phyloP scores from a whole-genome alignment of 2,329 filamentous ascomycete genomes.

The Penicillium sp. region DNA sequence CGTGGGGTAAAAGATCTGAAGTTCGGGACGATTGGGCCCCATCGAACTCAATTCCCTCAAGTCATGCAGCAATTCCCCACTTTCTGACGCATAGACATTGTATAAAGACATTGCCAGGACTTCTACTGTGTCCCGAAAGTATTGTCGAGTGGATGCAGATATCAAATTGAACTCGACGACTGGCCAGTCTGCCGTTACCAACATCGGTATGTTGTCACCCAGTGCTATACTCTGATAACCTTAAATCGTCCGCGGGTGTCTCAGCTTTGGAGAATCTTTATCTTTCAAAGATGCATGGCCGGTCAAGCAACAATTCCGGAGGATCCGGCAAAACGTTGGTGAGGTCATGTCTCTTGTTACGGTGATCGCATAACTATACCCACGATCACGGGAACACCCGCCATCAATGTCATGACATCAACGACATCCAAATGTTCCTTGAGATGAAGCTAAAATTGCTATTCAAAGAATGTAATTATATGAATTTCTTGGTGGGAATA shows the following conservation, averaged over 20 bases:
- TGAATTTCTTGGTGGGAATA: background rate
- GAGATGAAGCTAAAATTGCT: background rate
- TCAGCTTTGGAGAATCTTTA: background rate
- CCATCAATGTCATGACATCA: constrained; percentile 1
- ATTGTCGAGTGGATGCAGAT: background rate
- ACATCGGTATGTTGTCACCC: background rate
- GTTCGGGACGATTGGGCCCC: background rate
- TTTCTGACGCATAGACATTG: constrained; percentile 6
- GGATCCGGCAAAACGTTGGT: background rate
- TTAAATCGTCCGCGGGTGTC: constrained; percentile 4
- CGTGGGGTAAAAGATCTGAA: constrained; percentile 1
- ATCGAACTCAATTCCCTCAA: background rate
- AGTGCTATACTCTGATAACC: background rate
- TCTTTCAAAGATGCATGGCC: no score
- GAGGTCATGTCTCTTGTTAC: background rate
- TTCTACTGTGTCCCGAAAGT: background rate
- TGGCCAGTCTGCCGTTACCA: background rate
- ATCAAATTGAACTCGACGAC: background rate
- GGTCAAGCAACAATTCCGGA: background rate
- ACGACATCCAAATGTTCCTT: background rate
- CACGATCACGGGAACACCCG: background rate
- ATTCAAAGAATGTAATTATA: background rate
- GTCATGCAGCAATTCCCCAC: background rate
- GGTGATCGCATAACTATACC: background rate
- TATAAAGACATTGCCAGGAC: background rate